Conservation (phyloP, 768 basidiomycete genomes). For the Trametes cubensis region DNA sequence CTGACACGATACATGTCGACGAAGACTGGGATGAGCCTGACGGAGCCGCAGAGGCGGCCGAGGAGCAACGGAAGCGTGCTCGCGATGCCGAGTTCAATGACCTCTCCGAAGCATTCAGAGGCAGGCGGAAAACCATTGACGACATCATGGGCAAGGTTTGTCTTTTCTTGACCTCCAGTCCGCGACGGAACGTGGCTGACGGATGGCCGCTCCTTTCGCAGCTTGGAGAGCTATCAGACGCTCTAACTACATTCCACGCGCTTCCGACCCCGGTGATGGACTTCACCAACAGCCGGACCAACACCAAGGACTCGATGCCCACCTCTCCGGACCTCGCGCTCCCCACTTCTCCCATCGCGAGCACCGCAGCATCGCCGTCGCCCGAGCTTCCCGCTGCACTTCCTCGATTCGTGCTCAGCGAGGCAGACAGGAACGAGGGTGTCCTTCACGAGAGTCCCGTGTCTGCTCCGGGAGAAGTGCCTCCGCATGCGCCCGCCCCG, state of each 20-base stretch:
- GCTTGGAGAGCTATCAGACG: conserved; percentile 57
- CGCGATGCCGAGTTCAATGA: conserved; percentile 71
- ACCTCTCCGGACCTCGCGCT: conserved; percentile 27
- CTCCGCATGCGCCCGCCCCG: conserved; percentile 14
- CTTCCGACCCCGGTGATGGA: conserved; percentile 46
- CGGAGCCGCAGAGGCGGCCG: conserved; percentile 61
- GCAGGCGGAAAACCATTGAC: conserved; percentile 67
- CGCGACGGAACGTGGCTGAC: conserved; percentile 1
- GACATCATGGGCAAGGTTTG: conserved; percentile 75
- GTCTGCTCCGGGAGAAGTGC: conserved; percentile 16
- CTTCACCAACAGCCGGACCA: conserved; percentile 35
- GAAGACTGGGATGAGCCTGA: conserved; percentile 48
- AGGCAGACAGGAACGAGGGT: conserved; percentile 19
- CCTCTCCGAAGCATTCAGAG: conserved; percentile 68
- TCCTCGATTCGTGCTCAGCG: conserved; percentile 16
- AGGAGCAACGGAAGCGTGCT: conserved; percentile 50
- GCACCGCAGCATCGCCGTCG: conserved; percentile 28
- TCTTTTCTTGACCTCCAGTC: not conserved
- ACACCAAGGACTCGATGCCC: conserved; percentile 38
- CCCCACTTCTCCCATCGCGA: conserved; percentile 27
- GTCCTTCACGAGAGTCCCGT: conserved; percentile 22
- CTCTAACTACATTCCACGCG: conserved; percentile 47
- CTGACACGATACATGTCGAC: conserved; percentile 50
- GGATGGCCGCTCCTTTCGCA: conserved; percentile 31
- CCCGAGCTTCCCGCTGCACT: conserved; percentile 15